phyloP scores from a whole-genome alignment of 2,329 filamentous ascomycete genomes.

The Hymenotorrendiella dingleyae region DNA sequence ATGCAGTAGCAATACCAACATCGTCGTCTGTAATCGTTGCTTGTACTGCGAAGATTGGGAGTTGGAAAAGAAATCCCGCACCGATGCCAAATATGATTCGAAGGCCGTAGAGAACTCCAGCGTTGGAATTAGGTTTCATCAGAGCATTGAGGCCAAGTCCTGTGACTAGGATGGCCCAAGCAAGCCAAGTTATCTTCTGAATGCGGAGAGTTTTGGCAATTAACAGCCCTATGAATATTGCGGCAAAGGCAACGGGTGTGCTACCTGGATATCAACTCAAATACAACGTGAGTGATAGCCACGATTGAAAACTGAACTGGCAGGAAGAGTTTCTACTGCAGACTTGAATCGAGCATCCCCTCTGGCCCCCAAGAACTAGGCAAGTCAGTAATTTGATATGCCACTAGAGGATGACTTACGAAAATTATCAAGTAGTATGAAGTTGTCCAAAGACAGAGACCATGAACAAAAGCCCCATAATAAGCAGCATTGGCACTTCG shows the following conservation, averaged over 20 bases:
- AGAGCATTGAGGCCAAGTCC: slow-evolving; percentile 44
- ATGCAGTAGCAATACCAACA: slow-evolving; percentile 35
- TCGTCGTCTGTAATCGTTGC: slow-evolving; percentile 34
- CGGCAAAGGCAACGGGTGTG: slow-evolving; percentile 8
- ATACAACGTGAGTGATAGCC: background rate
- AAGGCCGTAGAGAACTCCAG: slow-evolving; percentile 2
- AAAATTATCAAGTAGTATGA: slow-evolving; percentile 18
- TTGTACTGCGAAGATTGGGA: slow-evolving; percentile 41
- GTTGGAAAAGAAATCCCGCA: slow-evolving; percentile 39
- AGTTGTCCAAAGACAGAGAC: slow-evolving; percentile 15
- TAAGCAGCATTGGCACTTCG: slow-evolving; percentile 37
- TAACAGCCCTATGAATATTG: slow-evolving; percentile 4
- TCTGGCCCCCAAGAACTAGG: slow-evolving; percentile 10
- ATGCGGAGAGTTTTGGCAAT: slow-evolving; percentile 8
- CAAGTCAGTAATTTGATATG: background rate
- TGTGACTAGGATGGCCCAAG: slow-evolving; percentile 52
- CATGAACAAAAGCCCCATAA: slow-evolving; percentile 14
- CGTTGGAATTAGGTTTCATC: slow-evolving; percentile 10
- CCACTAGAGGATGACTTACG: slow-evolving; percentile 2
- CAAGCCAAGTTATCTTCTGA: slow-evolving; percentile 39
- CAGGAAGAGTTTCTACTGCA: slow-evolving; percentile 11
- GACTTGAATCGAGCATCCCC: slow-evolving; percentile 7
- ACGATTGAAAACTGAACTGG: slow-evolving; percentile 1
- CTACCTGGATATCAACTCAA: background rate
- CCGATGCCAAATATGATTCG: slow-evolving; percentile 11